phyloP scores from a whole-genome alignment of 805 yeast genomes.

The Saccharomycopsis fodiens region DNA sequence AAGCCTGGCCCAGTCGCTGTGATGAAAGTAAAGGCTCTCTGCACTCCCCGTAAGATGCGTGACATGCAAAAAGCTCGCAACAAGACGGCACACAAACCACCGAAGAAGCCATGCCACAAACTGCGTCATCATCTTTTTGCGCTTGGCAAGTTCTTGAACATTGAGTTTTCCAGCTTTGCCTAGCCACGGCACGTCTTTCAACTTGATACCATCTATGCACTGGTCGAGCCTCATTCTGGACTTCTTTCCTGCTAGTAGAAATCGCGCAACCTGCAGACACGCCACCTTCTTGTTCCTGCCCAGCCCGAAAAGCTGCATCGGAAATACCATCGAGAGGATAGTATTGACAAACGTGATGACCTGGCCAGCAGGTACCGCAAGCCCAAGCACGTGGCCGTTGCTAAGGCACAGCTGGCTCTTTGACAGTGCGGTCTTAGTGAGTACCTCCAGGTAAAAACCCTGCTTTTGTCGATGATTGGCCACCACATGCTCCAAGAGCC shows the following conservation, averaged over 20 bases:
- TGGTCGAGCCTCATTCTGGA: slow-evolving; percentile 28
- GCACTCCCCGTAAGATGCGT: slow-evolving; percentile 44
- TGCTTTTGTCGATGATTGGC: neutral
- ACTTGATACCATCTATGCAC: slow-evolving; percentile 30
- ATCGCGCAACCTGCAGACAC: slow-evolving; percentile 29
- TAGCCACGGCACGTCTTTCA: slow-evolving; percentile 51
- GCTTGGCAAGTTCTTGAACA: slow-evolving; percentile 35
- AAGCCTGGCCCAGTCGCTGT: slow-evolving; percentile 45
- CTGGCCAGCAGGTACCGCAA: neutral
- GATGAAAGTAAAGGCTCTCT: slow-evolving; percentile 45
- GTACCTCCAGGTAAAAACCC: neutral
- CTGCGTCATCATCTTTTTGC: slow-evolving; percentile 30
- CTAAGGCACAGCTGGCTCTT: too few relatives aligned
- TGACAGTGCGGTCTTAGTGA: neutral
- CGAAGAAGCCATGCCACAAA: slow-evolving; percentile 56
- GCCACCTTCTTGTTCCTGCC: slow-evolving; percentile 38
- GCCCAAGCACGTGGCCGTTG: neutral
- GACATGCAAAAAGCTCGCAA: slow-evolving; percentile 56
- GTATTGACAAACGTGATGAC: slow-evolving; percentile 38
- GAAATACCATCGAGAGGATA: slow-evolving; percentile 42
- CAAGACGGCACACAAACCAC: slow-evolving; percentile 36
- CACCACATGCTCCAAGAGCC: neutral
- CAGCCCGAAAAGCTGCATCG: slow-evolving; percentile 46
- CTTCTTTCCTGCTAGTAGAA: slow-evolving; percentile 34
- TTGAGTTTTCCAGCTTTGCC: slow-evolving; percentile 29